A percentile compares a stretch with the other conserved stretches of the same genome.
phyloP scores from a whole-genome alignment of 257 asterid species.

The Solanum lycopersicoides region DNA sequence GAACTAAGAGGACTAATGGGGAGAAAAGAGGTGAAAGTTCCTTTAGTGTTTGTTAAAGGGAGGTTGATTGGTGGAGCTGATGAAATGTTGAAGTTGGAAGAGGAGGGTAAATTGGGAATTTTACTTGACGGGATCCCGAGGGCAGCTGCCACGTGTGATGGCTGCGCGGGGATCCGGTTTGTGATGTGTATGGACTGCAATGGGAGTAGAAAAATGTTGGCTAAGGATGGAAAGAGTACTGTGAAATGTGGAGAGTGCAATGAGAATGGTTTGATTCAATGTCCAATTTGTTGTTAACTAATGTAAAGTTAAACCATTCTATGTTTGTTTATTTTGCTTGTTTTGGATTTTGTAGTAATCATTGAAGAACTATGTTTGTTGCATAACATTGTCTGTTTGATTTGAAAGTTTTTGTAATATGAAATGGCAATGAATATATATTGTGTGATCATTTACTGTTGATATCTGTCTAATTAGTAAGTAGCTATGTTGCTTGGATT shows the following conservation, averaged over 20 bases:
- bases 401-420: neutral
- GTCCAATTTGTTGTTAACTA: conserved; percentile 55
- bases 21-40: conserved; percentile 54
- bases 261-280: conserved; percentile 86
- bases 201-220: conserved; percentile 73
- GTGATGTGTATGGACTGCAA: conserved; percentile 65
- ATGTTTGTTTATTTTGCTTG: neutral
- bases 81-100: conserved; percentile 69
- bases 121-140: conserved; percentile 50
- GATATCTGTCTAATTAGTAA: neutral
- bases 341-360: neutral
- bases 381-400: neutral
- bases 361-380: neutral
- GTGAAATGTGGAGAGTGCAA: conserved; percentile 69
- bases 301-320: neutral
- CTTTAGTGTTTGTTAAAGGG: conserved; percentile 75
- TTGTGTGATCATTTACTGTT: neutral
- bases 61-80: conserved; percentile 85
- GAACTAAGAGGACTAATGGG: conserved; percentile 58
- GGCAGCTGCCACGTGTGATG: conserved; percentile 32
- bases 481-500: neutral
- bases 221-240: conserved; percentile 50
- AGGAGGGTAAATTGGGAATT: conserved; percentile 65
- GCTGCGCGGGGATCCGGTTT: conserved; percentile 74
- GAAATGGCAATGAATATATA: neutral